Evolutionary conservation across 2,329 filamentous ascomycete genomes (phyloP).

Genomic region (Penicillium vulpinum): DNA sequence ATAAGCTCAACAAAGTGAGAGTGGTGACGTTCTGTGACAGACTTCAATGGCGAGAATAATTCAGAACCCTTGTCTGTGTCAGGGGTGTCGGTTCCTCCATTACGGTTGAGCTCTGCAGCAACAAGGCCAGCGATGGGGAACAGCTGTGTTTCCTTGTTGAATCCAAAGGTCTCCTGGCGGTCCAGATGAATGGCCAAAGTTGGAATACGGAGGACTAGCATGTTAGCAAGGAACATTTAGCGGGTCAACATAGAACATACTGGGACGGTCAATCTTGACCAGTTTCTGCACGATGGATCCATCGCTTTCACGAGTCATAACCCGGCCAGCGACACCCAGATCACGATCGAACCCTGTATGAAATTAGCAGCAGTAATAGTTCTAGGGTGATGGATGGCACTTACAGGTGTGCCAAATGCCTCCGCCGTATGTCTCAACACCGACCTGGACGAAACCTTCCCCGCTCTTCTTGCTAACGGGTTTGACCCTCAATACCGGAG

Average conservation of each 20-base stretch:
- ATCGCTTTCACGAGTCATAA: conserved; percentile 72
- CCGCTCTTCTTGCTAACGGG: conserved; percentile 86
- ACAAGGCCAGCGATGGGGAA: conserved; percentile 90
- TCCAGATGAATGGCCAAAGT: conserved; percentile 94
- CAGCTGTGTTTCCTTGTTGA: conserved; percentile 95
- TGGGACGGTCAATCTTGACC: conserved; percentile 85
- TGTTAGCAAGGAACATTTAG: not conserved
- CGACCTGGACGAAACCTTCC: conserved; percentile 88
- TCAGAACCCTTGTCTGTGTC: conserved; percentile 48
- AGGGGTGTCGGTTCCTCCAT: conserved; percentile 47
- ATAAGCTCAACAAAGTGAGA: conserved; percentile 82
- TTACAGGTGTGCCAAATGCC: conserved; percentile 91
- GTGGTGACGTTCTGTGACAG: conserved; percentile 81
- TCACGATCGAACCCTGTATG: conserved; percentile 82
- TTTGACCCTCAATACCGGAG: conserved; percentile 87
- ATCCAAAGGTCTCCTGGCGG: conserved; percentile 79
- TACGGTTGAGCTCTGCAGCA: conserved; percentile 82
- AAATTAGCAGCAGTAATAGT: conserved; percentile 11
- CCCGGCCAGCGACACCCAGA: conserved; percentile 82
- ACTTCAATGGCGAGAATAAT: conserved; percentile 77
- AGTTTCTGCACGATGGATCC: conserved; percentile 79
- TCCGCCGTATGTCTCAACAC: conserved; percentile 94
- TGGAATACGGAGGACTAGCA: conserved; percentile 75
- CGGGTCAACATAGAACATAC: conserved; percentile 33
- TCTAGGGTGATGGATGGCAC: conserved; percentile 5